Base-by-base conservation (phyloP, 2,329 filamentous ascomycete species). In the Sporothrix sp. region DNA sequence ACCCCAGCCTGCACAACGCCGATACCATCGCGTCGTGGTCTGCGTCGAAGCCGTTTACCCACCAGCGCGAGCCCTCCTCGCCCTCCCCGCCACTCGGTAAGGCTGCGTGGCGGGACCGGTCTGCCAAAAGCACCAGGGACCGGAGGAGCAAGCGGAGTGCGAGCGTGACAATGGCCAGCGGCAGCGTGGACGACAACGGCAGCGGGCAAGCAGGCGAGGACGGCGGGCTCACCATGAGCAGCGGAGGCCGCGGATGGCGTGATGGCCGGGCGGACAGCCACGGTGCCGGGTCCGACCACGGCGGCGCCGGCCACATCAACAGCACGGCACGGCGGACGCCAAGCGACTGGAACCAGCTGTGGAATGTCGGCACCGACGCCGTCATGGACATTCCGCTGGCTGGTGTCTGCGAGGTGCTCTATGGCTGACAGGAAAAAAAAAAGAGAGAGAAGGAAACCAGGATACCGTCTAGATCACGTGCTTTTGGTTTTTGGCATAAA, bases 381-480 rank as follows among this genome's bases (percentile, higher is more conserved):
- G 93, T 97, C 7, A 86, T 98, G 86, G 93, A 98, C 69, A 84
- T 98, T 44, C 93, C 93, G 7, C 78, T 97, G 57, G 90, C 89
- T 9, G 93, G 91, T 1, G 91, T 97, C 2, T 97, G 91, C 63
- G 90, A 98, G 70, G 82, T 98, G 30, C 65, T 98, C 20, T 98
- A 97, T 66, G 90, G 88, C 0, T 76, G n/a, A n/a, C n/a, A n/a
- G n/a, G n/a, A n/a, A 55, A 37, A 18, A 30, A 18, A 6, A 14
- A 4, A 7, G 3, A 23, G 13, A 20, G 13, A 7, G 39, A 20
- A 33, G 42, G n/a, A 8, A 7, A 13, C 7, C 25, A 35, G n/a
- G 42, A 44, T 44, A 44, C 40, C 40, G n/a, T n/a, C n/a, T 10
- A 28, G 25, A 10, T 28, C 25, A 28, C 25, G 25, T 20, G 6